Evolutionary conservation across 2,329 filamentous ascomycete species (phyloP).

Genomic region (Stromatinia cepivora): DNA sequence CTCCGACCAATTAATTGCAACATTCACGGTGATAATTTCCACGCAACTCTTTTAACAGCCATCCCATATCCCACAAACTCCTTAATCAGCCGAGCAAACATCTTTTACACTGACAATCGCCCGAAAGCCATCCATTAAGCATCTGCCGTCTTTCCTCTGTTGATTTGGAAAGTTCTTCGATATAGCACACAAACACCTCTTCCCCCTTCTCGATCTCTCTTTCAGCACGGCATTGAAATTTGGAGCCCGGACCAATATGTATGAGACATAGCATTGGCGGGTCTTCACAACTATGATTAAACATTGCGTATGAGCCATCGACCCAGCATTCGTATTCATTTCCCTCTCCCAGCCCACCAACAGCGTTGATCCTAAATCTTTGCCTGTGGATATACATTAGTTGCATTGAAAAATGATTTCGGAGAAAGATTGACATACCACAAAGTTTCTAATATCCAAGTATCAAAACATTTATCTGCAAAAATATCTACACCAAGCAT

Average conservation of each 20-base stretch:
- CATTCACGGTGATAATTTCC: no score
- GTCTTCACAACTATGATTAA: background rate
- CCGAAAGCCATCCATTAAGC: background rate
- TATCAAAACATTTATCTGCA: background rate
- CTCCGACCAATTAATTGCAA: no score
- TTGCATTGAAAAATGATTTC: background rate
- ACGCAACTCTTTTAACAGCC: no score
- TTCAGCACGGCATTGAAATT: background rate
- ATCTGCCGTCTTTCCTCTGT: background rate
- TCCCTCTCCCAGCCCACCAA: background rate
- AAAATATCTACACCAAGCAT: conserved; percentile 1
- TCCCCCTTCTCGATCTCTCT: background rate
- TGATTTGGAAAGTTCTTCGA: background rate
- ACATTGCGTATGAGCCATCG: background rate
- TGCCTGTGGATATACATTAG: background rate
- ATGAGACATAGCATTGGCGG: background rate
- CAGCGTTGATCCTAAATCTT: background rate
- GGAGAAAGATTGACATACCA: background rate
- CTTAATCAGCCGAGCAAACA: background rate
- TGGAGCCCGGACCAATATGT: background rate
- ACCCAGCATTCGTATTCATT: background rate
- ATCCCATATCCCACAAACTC: background rate
- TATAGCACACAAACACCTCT: background rate
- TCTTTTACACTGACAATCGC: background rate
- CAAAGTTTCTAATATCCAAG: conserved; percentile 1